Evolutionary conservation across 208 protist genomes (phyloP), one percentile per base, ranked within the genome.

Genomic region (Phytomonas sp.): DNA sequence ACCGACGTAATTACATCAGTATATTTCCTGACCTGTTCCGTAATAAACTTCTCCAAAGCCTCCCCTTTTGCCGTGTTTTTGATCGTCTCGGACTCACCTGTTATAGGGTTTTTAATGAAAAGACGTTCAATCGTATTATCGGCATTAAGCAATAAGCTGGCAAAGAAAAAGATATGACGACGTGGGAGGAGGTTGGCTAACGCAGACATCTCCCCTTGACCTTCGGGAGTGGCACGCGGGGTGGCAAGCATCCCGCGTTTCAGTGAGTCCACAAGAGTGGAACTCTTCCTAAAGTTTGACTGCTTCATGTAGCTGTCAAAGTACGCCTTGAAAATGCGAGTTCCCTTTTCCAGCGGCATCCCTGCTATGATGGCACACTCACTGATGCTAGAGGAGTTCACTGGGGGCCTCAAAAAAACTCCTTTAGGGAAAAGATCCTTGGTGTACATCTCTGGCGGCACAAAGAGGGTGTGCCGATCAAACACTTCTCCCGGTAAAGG

Each of bases 51-150:
- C 70, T 87, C 80, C 59, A 96, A 78, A 59, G 71, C 66, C 28
- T 40, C 77, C 20, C 72, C 86, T 71, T 82, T 89, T 32, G 86
- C 66, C 46, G 36, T 64, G 26, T 71, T 69, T 13, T 79, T 80
- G 71, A 93, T 83, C 11, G 91, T 96, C 29, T 86, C 73, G 20
- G 88, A 96, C 75, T 96, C 87, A 20, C 83, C 85, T 29, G 86
- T 93, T 71, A 96, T 82, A 29, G 91, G 83, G 74, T 96, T 96
- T 74, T 93, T 93, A 40, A 96, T 73, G 67, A 93, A 96, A 4
- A 96, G 68, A 67, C 91, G 92, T n/a, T 67, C 75, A 43, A 96
- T 89, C 37, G 71, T 73, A n/a, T 78, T 73, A 63, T 66, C 73
- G 53, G 68, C 77, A 30, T 62, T 73, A n/a, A 73, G 66, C 0